A percentile compares a stretch with the other conserved stretches of the same genome.
phyloP scores from a whole-genome alignment of 106 monocot genomes.

The Ottelia alismoides region DNA sequence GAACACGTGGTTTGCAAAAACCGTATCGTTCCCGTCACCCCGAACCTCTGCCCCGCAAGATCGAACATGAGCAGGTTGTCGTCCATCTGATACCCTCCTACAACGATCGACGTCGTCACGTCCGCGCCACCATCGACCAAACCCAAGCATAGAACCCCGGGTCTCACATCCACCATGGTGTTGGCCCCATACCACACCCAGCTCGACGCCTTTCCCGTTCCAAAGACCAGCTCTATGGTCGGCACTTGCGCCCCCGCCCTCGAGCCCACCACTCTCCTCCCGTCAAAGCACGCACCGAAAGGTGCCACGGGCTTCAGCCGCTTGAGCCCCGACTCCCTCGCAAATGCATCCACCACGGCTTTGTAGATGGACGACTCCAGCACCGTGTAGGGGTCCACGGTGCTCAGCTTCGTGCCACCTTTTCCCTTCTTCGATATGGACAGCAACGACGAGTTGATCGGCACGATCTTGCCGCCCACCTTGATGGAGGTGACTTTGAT shows the following conservation, averaged over 20 bases:
- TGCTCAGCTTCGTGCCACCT: conserved; percentile 5
- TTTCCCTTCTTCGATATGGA: neutral
- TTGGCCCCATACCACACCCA: neutral
- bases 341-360: neutral
- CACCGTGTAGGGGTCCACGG: conserved; percentile 1
- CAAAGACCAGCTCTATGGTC: neutral
- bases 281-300: conserved; percentile 1
- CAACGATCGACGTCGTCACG: neutral
- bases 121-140: conserved; percentile 3
- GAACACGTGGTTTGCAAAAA: neutral
- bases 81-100: conserved; percentile 4
- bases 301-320: neutral
- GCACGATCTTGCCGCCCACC: neutral
- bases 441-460: conserved; percentile 1
- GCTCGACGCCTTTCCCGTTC: neutral
- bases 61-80: conserved; percentile 7
- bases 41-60: neutral
- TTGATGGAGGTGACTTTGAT: neutral
- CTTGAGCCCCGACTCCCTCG: neutral
- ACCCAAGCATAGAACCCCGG: neutral
- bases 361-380: conserved; percentile 7
- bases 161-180: neutral
- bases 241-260: neutral
- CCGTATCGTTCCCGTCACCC: neutral
- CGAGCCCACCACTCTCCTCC: neutral